phyloP scores from a whole-genome alignment of 768 basidiomycete species.

The Suillus tomentosus region DNA sequence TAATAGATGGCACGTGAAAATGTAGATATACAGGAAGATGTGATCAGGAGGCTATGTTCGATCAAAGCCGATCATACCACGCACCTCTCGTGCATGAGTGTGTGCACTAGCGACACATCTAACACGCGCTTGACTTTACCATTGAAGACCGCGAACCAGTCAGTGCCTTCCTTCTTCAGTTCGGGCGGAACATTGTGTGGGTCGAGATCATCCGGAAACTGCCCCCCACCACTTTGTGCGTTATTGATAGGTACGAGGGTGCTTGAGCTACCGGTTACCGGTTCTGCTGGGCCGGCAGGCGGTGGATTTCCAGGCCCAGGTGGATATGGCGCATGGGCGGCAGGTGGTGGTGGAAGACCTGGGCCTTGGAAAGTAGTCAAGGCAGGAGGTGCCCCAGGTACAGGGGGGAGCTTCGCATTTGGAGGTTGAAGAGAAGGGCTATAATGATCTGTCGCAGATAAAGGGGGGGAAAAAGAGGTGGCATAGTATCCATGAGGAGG shows the following conservation, averaged over 20 bases:
- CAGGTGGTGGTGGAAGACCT: constrained; percentile 37
- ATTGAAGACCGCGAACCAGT: constrained; percentile 59
- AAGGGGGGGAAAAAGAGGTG: constrained; percentile 25
- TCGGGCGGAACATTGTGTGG: constrained; percentile 21
- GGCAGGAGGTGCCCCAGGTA: constrained; percentile 25
- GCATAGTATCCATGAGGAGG: constrained; percentile 36
- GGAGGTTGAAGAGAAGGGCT: constrained; percentile 40
- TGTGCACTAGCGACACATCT: constrained; percentile 69
- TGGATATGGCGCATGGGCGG: constrained; percentile 32
- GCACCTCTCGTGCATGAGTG: constrained; percentile 89
- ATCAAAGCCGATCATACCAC: constrained; percentile 20
- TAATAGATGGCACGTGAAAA: constrained; percentile 16
- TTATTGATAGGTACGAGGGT: constrained; percentile 29
- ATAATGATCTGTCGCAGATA: constrained; percentile 35
- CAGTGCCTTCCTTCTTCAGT: constrained; percentile 45
- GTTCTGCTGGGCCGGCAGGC: constrained; percentile 31
- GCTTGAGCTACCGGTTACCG: constrained; percentile 21
- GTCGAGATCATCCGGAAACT: constrained; percentile 34
- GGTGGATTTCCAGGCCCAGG: constrained; percentile 36
- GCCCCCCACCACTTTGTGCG: constrained; percentile 27
- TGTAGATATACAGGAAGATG: constrained; percentile 6
- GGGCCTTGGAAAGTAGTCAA: constrained; percentile 38
- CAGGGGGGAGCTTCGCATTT: constrained; percentile 39
- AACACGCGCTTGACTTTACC: constrained; percentile 48
- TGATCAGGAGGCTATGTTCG: constrained; percentile 3